Evolutionary conservation across 1,139 yeast species (phyloP), one percentile per base, ranked within the genome.

Genomic region (Trichomonascaceae sp.): DNA sequence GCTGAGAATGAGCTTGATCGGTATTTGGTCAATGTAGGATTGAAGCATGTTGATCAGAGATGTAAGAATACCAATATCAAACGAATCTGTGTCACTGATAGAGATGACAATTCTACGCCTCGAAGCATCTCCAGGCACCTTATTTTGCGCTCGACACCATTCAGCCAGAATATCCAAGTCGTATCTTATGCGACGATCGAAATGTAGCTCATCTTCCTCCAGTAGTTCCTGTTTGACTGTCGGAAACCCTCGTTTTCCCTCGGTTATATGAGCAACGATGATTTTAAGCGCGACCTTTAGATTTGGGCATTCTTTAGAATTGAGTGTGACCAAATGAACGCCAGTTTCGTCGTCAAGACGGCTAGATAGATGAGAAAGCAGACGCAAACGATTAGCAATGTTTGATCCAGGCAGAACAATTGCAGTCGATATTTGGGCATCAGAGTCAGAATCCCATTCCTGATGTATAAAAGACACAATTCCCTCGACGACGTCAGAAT

Each of bases 61-160:
- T 47, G 81, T 74, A 20, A 85, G 64, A 1, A 82, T 72, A n/a
- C 73, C 74, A 10, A 75, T 70, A 45, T 77, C 78, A 55, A 84
- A 76, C 2, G 85, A 76, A 61, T 82, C 87, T 1, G 86, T 77
- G 64, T 85, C 89, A 61, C 84, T 87, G n/a, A 85, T 63, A 6
- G 83, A 68, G 3, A 82, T 67, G 13, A 81, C 68, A 18, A 79
- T 63, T 20, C 76, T 62, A 13, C 70, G 52, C 41, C 17, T 13
- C 17, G 8, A 36, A 56, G 58, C 60, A 32, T 55, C 51, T 49
- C 60, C 32, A 43, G 56, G 52, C 5, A 53, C 17, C n/a, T 52
- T 55, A 30, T 55, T 63, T 47, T 63, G 64, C 13, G 55, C 60
- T 9, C 55, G 47, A 53, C 68, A 76, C 81, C 83, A 81, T 41